Evolutionary conservation across 2,329 filamentous ascomycete species (phyloP).

Genomic region (Aspergillus glaucus): DNA sequence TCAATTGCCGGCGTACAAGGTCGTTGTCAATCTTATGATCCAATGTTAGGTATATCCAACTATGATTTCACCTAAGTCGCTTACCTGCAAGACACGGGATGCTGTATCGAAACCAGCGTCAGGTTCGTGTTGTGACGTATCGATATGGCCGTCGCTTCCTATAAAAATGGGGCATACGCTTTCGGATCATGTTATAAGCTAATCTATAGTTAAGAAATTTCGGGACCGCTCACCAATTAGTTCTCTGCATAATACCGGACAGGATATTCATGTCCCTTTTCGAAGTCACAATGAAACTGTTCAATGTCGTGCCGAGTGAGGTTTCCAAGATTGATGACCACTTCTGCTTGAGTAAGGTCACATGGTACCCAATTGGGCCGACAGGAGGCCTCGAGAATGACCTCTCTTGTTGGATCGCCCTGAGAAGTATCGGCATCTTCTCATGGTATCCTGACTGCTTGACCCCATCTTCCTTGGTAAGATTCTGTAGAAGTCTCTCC

Average conservation of each 20-base stretch:
- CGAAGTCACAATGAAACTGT: constrained; percentile 73
- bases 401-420: constrained; percentile 61
- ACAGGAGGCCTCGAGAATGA: constrained; percentile 68
- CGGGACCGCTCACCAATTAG: constrained; percentile 42
- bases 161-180: constrained; percentile 58
- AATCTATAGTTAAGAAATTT: not conserved
- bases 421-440: constrained; percentile 58
- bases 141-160: constrained; percentile 48
- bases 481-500: constrained; percentile 44
- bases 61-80: constrained; percentile 3
- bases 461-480: constrained; percentile 55
- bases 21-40: constrained; percentile 63
- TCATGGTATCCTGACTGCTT: constrained; percentile 59
- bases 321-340: constrained; percentile 82
- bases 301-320: constrained; percentile 62
- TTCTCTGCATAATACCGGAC: constrained; percentile 55
- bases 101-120: constrained; percentile 67
- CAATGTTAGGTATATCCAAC: constrained; percentile 11
- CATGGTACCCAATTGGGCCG: constrained; percentile 73
- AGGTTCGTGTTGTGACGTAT: constrained; percentile 66
- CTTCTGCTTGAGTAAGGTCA: constrained; percentile 68
- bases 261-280: constrained; percentile 70
- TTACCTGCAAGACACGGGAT: constrained; percentile 63
- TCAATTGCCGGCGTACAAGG: constrained; percentile 69
- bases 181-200: constrained; percentile 13